Base-by-base conservation (phyloP, 176 grass and related monocot species). In the Carex pumila region DNA sequence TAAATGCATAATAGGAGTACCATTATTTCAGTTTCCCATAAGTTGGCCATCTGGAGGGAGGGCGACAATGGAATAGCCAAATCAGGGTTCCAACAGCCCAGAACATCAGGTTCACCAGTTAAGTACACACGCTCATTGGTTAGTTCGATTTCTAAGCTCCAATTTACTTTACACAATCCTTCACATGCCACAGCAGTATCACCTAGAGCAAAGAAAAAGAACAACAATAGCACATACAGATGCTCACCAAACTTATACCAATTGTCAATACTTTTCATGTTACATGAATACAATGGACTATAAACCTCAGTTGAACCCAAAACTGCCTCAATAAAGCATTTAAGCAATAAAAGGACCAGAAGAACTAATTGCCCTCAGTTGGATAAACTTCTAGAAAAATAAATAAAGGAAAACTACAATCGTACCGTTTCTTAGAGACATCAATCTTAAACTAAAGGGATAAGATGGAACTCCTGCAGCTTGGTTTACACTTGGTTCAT, bases 151-250 rank as follows among this genome's bases (percentile, higher is more conserved):
- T 82, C 80, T 29, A 82, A 25, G 39, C 61, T 82, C 80, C 80
- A 82, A n/a, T 50, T 82, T 66, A 82, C 43, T 82, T 65, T 67
- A 66, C 80, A 82, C 15, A 61, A 19, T 45, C n/a, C 79, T 81
- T 81, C 56, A 30, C 22, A 65, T 65, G 39, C 63, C 19, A 82
- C 80, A 65, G 12, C 11, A 65, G 59, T 67, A 82, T 82, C 43
- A 81, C 37, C 79, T 81, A 17, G 60, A 45, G 7, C 2, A 63
- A 61, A 37, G 59, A 62, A 45, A 81, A 18, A 15, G 15, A 45
- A 18, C 14, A 43, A 81, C 37, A 59, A 59, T 37, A 60, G 37
- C 2, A 31, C 22, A 37, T 79, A 31, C 6, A 17, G 22, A 79
- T 63, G 15, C 9, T 63, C 52, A 29, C 22, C 5, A 72, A 47